These are phyloP conservation scores for Pichia nakasei DNA, from an alignment of 805 yeast genomes.

Conservation along the genomic window DNA sequence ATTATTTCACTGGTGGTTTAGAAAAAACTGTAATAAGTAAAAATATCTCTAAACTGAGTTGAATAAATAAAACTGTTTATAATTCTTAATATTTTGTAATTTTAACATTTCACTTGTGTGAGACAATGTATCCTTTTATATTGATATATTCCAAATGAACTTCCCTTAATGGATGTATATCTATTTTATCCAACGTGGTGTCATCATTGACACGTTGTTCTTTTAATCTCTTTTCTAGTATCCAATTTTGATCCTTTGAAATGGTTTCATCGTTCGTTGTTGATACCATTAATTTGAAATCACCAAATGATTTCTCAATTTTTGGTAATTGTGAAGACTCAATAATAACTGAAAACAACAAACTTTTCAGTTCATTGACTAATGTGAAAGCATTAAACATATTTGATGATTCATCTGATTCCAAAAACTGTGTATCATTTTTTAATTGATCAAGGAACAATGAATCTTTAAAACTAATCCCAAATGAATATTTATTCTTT, in stretches of 20 bases:
- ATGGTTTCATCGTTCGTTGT: constrained; percentile 11
- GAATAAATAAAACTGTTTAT: too few relatives aligned
- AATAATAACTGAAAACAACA: constrained; percentile 19
- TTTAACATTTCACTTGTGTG: background rate
- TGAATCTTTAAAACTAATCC: constrained; percentile 24
- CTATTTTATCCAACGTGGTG: constrained; percentile 10
- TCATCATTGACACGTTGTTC: background rate
- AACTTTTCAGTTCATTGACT: constrained; percentile 21
- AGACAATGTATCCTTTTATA: constrained; percentile 19
- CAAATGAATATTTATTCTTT: constrained; percentile 16
- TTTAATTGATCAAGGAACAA: constrained; percentile 17
- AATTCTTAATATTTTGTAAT: background rate
- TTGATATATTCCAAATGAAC: constrained; percentile 20
- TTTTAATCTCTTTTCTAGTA: constrained; percentile 11
- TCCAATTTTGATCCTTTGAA: constrained; percentile 18
- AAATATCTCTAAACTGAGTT: constrained; percentile 5
- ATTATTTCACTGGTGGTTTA: constrained; percentile 15
- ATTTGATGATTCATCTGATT: background rate
- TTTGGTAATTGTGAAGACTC: constrained; percentile 9
- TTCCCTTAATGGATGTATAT: constrained; percentile 16
- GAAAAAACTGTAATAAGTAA: background rate
- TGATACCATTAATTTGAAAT: constrained; percentile 20
- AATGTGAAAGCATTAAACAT: constrained; percentile 2
- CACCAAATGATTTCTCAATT: background rate
- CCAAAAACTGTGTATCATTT: constrained; percentile 1